Conservation (phyloP, 305 asterid genomes). For the Euphrasia arctica region DNA sequence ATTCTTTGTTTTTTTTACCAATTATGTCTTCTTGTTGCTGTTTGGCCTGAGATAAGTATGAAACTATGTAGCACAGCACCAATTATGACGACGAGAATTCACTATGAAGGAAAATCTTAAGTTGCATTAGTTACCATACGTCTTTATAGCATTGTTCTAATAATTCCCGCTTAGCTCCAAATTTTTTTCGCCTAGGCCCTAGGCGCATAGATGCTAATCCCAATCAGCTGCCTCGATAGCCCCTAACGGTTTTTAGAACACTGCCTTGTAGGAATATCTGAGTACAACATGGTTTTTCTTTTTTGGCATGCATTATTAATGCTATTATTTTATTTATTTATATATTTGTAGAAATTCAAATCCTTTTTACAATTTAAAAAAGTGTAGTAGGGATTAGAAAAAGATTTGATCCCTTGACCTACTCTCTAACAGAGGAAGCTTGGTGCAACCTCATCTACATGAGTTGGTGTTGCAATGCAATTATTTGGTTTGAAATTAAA, state of each 20-base stretch:
- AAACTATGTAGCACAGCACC: slow-evolving; percentile 3
- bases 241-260: too few relatives aligned
- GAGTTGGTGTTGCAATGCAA: not conserved
- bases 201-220: too few relatives aligned
- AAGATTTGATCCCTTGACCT: not conserved
- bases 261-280: not conserved
- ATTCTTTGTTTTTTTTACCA: slow-evolving; percentile 8
- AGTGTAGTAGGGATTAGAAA: not conserved
- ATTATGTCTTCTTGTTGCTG: not conserved
- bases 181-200: too few relatives aligned
- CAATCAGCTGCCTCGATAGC: too few relatives aligned
- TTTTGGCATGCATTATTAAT: not conserved
- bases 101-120: not conserved
- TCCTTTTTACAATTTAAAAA: too few relatives aligned
- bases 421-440: not conserved
- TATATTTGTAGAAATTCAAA: too few relatives aligned
- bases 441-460: too few relatives aligned
- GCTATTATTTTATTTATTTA: too few relatives aligned
- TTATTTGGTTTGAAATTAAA: slow-evolving; percentile 1
- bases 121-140: not conserved
- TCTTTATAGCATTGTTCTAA: not conserved
- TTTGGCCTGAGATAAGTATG: not conserved
- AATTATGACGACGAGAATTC: not conserved
- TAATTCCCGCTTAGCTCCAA: too few relatives aligned
- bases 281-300: too few relatives aligned